Conservation (phyloP, 1,284 basidiomycete species). For the Kalmanozyma brasiliensis region DNA sequence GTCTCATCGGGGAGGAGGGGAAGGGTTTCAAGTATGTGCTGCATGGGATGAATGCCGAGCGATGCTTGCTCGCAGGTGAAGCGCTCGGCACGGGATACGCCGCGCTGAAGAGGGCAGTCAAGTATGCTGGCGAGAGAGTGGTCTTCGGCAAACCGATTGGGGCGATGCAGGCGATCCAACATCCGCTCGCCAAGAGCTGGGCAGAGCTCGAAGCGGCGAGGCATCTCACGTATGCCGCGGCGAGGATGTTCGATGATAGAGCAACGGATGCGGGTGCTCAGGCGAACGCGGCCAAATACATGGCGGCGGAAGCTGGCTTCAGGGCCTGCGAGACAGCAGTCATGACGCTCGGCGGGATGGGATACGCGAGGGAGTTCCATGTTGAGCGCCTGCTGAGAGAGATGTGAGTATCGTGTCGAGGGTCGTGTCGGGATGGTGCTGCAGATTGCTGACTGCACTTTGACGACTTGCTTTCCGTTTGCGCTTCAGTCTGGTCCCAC, state of each 20-base stretch:
- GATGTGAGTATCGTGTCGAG: constrained; percentile 21
- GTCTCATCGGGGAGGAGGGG: constrained; percentile 68
- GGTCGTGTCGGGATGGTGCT: not conserved
- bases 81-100: constrained; percentile 67
- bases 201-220: constrained; percentile 65
- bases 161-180: constrained; percentile 65
- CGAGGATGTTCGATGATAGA: constrained; percentile 56
- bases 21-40: constrained; percentile 68
- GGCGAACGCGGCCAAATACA: constrained; percentile 66
- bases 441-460: no score
- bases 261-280: constrained; percentile 60
- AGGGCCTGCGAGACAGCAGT: constrained; percentile 54
- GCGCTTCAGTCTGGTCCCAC: constrained; percentile 55
- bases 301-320: constrained; percentile 65
- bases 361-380: constrained; percentile 62
- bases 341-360: constrained; percentile 66
- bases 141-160: constrained; percentile 66
- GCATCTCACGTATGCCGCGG: constrained; percentile 61
- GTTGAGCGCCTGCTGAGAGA: constrained; percentile 58
- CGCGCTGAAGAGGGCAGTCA: constrained; percentile 42
- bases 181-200: constrained; percentile 65
- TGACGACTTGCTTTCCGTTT: no score
- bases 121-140: constrained; percentile 59
- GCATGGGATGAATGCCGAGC: constrained; percentile 68
- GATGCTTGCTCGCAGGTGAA: constrained; percentile 69